phyloP scores from a whole-genome alignment of 352 stramenopile genomes.

The Pythium sp. region DNA sequence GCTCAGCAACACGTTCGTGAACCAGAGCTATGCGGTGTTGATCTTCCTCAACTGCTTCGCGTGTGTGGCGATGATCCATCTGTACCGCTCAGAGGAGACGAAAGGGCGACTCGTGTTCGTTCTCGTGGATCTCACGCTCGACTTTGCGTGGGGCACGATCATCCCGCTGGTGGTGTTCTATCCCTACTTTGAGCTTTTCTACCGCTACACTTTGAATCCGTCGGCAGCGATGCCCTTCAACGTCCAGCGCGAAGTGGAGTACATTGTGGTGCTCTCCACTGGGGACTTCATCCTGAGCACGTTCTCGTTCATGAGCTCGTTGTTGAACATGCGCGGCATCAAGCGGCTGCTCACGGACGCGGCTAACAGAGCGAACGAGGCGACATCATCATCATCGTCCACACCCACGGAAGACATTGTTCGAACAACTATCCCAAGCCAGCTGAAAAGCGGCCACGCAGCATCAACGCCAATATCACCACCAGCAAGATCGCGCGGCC shows the following conservation, averaged over 20 bases:
- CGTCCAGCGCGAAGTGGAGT: background rate
- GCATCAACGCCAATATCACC: background rate
- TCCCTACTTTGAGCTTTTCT: conserved; percentile 5
- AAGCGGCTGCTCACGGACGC: background rate
- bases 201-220: background rate
- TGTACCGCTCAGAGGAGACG: background rate
- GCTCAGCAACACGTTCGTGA: conserved; percentile 12
- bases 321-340: background rate
- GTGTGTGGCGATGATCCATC: background rate
- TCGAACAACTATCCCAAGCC: background rate
- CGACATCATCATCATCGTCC: no score
- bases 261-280: background rate
- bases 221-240: background rate
- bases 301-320: conserved; percentile 1
- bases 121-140: conserved; percentile 1
- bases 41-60: conserved; percentile 14
- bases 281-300: background rate
- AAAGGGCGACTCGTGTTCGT: background rate
- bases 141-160: background rate
- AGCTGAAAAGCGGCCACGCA: background rate
- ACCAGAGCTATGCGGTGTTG: conserved; percentile 9
- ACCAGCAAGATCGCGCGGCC: background rate
- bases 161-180: background rate
- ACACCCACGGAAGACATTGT: background rate
- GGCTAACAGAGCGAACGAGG: background rate